Base-by-base conservation (phyloP, 2,329 filamentous ascomycete genomes). In the Colletotrichum nymphaeae region DNA sequence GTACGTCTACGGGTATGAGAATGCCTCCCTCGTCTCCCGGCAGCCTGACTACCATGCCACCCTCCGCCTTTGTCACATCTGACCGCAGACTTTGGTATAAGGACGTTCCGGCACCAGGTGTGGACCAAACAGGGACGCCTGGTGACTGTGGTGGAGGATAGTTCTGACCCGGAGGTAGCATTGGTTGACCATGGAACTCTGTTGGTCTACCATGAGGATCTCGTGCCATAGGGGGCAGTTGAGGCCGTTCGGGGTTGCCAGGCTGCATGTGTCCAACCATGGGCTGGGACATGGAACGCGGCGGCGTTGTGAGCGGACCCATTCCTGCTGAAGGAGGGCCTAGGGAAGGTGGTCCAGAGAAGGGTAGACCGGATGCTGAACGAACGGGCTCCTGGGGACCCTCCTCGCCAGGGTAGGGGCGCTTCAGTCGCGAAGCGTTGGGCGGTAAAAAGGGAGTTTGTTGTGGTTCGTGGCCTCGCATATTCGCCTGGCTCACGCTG, bases 1-100 rank as follows among this genome's bases (percentile, higher is more conserved):
- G 93, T 56, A 94, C 91, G 80, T 97, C 94, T 11, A 96, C 91
- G 16, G 92, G 92, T 62, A 95, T 90, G 11, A 87, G 82, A 55
- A 90, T 88, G 16, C 66, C 63, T 24, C 58, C 35, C 83, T 80
- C 56, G 84, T 84, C 53, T 82, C 85, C 76, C 79, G 59, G 63
- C 19, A 75, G 70, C 32, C 67, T 72, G 42, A 75, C 63, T 49
- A 58, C 76, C 74, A 53, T 79, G 75, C 58, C 75, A 66, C 67
- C 72, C 28, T 74, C 74, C 42, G 72, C 72, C 22, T 67, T 74
- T 9, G 72, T 57, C 5, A 69, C 69, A n/a, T 66, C 72, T 5
- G 74, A 74, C 7, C 72, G 72, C 42, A 75, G 56, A 42, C 68
- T 75, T 52, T 74, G 67, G 37, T 75, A 75, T 4, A 75, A 62